A percentile compares a stretch with the other conserved stretches of the same genome.
phyloP scores from a whole-genome alignment of 257 asterid species.

The Marsdenia floribunda region DNA sequence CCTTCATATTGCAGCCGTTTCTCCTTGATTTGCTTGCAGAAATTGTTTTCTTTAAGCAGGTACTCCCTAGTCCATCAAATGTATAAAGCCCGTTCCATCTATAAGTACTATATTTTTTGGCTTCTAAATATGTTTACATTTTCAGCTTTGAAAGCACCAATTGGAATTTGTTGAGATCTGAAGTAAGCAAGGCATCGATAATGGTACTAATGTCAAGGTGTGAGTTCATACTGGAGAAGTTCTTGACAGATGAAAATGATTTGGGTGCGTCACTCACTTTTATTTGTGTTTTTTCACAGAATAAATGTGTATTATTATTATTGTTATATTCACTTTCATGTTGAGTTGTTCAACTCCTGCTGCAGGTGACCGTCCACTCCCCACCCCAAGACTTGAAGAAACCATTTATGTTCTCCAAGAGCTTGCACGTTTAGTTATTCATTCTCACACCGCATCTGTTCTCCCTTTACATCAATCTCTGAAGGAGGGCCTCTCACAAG shows the following conservation, averaged over 20 bases:
- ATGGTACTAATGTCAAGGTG: constrained; percentile 66
- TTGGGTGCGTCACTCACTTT: constrained; percentile 44
- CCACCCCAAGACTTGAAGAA: constrained; percentile 82
- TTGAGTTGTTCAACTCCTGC: constrained; percentile 15
- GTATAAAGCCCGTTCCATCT: not conserved
- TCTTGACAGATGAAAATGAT: constrained; percentile 72
- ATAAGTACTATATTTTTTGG: constrained; percentile 6
- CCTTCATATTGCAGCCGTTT: constrained; percentile 97
- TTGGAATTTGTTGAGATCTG: constrained; percentile 59
- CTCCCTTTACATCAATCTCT: constrained; percentile 69
- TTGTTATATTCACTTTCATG: not conserved
- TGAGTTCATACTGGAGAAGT: constrained; percentile 71
- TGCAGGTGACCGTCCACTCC: constrained; percentile 75
- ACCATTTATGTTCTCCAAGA: constrained; percentile 76
- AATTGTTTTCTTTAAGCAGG: constrained; percentile 88
- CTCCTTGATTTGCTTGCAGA: constrained; percentile 92
- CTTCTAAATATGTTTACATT: constrained; percentile 26
- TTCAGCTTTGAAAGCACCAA: constrained; percentile 52
- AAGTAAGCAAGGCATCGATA: constrained; percentile 69
- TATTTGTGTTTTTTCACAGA: constrained; percentile 4
- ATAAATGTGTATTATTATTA: constrained; percentile 3
- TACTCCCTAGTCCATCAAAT: constrained; percentile 20
- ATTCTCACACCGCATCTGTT: constrained; percentile 59
- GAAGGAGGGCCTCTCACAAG: constrained; percentile 40
- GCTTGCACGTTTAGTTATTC: constrained; percentile 73